Base-by-base conservation (phyloP, 2,329 filamentous ascomycete species). In the Emergomyces pasteurianus region DNA sequence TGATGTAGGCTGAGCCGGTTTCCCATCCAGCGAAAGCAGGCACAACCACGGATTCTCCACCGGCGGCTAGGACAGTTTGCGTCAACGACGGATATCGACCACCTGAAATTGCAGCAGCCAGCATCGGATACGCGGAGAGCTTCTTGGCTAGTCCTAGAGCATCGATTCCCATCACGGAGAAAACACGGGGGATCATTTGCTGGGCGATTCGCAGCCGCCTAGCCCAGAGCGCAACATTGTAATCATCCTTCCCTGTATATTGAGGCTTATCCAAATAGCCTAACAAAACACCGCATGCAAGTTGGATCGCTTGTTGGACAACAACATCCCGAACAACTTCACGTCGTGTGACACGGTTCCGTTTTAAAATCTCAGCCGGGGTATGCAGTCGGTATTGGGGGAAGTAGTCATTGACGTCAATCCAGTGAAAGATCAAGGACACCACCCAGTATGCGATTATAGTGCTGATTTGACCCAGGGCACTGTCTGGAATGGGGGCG, bases 371-470 rank as follows among this genome's bases (percentile, higher is more conserved):
- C 75, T 97, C 92, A 58, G 90, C 91, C 16, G 94, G 94, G 0
- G 94, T 97, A 77, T 99, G 94, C 49, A 99, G 81, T 64, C 94
- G 88, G 77, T 97, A 96, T 69, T 95, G 85, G 21, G 92, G 87
- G 73, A 92, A 95, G 43, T 92, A 78, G 73, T 96, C 90, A 76
- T 86, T 86, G 62, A 86, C 79, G 76, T 99, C 94, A 70, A 97
- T 86, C 67, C 86, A 71, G 79, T 97, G 92, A 78, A 95, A 99
- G 72, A 92, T 77, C 72, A 89, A 76, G 23, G 92, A 97, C 38
- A 95, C 77, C 26, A 78, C 76, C 94, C 94, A 99, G 81, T 99
- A 99, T 61, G 87, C 88, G 68, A 90, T 72, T 63, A 96, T 82
- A 36, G 92, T 92, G 16, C 88, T 78, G 54, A 92, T 74, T 62